These are phyloP conservation scores for Boletus vinaceobasis DNA, from an alignment of 768 basidiomycete species.

Conservation along the genomic window DNA sequence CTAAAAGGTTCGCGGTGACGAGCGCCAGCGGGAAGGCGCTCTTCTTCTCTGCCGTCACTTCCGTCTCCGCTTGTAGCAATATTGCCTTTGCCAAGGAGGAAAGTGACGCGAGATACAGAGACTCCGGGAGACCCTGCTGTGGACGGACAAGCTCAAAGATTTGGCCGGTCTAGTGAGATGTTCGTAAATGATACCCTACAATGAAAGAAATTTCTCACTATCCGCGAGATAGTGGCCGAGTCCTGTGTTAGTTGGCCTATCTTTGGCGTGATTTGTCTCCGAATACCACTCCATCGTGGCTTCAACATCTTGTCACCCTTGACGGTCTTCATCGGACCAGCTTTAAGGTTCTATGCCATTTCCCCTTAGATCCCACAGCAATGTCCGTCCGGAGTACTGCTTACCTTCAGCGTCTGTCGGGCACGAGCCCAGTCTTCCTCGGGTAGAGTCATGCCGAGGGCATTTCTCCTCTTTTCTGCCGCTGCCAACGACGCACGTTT, in stretches of 20 bases:
- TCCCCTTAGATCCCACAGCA: slow-evolving; percentile 22
- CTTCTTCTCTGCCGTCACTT: slow-evolving; percentile 84
- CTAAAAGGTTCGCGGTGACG: slow-evolving; percentile 64
- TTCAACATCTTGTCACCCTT: slow-evolving; percentile 56
- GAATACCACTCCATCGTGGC: slow-evolving; percentile 59
- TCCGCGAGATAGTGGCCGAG: slow-evolving; percentile 51
- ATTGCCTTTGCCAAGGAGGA: slow-evolving; percentile 89
- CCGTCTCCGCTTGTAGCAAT: slow-evolving; percentile 88
- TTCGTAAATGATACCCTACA: slow-evolving; percentile 10
- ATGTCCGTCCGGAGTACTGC: slow-evolving; percentile 16
- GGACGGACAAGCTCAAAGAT: slow-evolving; percentile 42
- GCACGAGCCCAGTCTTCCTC: slow-evolving; percentile 65
- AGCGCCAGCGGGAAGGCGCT: slow-evolving; percentile 81
- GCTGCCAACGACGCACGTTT: slow-evolving; percentile 36
- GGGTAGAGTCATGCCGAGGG: slow-evolving; percentile 50
- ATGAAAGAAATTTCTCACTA: slow-evolving; percentile 45
- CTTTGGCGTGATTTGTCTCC: slow-evolving; percentile 81
- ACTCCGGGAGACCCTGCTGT: slow-evolving; percentile 22
- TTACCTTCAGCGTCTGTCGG: slow-evolving; percentile 52
- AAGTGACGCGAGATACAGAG: slow-evolving; percentile 71
- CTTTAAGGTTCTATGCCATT: slow-evolving; percentile 54
- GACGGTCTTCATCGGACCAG: slow-evolving; percentile 57
- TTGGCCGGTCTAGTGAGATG: slow-evolving; percentile 35
- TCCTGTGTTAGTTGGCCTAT: slow-evolving; percentile 87
- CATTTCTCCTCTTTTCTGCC: slow-evolving; percentile 39